Base-by-base conservation (phyloP, 2,329 filamentous ascomycete genomes). In the Intubia oerlemansii region DNA sequence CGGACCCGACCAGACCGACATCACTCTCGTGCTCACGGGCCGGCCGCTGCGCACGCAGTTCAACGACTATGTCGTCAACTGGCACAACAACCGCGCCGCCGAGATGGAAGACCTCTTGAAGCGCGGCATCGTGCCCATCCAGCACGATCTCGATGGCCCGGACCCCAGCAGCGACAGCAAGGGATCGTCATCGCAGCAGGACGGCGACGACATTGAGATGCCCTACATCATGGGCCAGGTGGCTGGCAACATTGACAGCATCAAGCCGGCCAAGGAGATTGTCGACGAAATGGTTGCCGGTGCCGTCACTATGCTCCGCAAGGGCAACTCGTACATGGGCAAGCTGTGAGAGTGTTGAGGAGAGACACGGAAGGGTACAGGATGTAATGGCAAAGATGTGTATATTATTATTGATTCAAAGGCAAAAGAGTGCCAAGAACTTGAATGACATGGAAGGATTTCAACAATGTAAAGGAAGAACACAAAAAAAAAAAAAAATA, bases 141-240 rank as follows among this genome's bases (percentile, higher is more conserved):
- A 75, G 51, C 61, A 79, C 44, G 85, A 95, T 45, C 57, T 92
- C 42, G 79, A 91, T 28, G n/a, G n/a, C n/a, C n/a, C n/a, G n/a
- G n/a, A n/a, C n/a, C n/a, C n/a, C n/a, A n/a, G n/a, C n/a, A 62
- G 81, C 31, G 12, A 12, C 15, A 20, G 25, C 11, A n/a, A n/a
- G n/a, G n/a, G n/a, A n/a, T n/a, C n/a, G n/a, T n/a, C n/a, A n/a
- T n/a, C n/a, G n/a, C n/a, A n/a, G n/a, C 25, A 17, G 16, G 30
- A 25, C 8, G 22, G 5, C 11, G 29, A 25, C 20, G 81, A 92
- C 23, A 56, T 91, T 10, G 85, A 93, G 44, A 57, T 77, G 32
- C 85, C 85, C 10, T 82, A 85, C 50, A 47, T 93, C 43, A 93
- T 93, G 85, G 85, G 85, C 1, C 81, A 92, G 54, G 84, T 93